A percentile compares a stretch with the other conserved stretches of the same genome.
These are phyloP conservation scores for Cucurbita maxima DNA, from an alignment of 306 rosid genomes.

Conservation along the genomic window DNA sequence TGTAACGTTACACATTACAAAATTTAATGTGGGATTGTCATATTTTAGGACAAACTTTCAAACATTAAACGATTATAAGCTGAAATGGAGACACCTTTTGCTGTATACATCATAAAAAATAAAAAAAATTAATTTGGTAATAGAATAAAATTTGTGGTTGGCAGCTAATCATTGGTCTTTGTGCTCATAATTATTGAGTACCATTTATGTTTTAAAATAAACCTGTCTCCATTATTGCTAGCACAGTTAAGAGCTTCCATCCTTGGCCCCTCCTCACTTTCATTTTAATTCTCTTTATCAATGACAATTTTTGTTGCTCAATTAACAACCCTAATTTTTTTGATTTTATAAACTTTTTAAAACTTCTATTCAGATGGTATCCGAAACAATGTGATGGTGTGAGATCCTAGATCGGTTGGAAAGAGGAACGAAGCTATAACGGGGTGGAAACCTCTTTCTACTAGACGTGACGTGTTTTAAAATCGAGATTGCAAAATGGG, in stretches of 20 bases:
- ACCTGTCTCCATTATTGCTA: constrained; percentile 5
- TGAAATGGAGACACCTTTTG: neutral
- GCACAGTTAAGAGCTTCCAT: neutral
- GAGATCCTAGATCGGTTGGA: too few relatives aligned
- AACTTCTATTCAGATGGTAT: too few relatives aligned
- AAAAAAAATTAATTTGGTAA: neutral
- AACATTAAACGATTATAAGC: neutral
- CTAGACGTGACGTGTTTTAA: too few relatives aligned
- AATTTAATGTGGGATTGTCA: neutral
- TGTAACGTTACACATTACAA: neutral
- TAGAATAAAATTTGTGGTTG: neutral
- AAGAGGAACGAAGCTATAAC: too few relatives aligned
- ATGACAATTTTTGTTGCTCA: neutral
- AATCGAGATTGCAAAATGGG: too few relatives aligned
- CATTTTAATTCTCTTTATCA: neutral
- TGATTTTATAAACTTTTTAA: too few relatives aligned
- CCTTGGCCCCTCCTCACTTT: neutral
- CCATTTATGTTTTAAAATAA: neutral
- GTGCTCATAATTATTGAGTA: constrained; percentile 4
- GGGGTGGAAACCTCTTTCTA: too few relatives aligned
- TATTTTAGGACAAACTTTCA: neutral
- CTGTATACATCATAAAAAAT: neutral
- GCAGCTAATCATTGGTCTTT: constrained; percentile 1
- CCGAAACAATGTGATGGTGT: too few relatives aligned
- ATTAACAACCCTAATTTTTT: neutral